Evolutionary conservation across 352 stramenopile genomes (phyloP), one percentile per base, ranked within the genome.

Genomic region (Globisporangium uncinulatum): DNA sequence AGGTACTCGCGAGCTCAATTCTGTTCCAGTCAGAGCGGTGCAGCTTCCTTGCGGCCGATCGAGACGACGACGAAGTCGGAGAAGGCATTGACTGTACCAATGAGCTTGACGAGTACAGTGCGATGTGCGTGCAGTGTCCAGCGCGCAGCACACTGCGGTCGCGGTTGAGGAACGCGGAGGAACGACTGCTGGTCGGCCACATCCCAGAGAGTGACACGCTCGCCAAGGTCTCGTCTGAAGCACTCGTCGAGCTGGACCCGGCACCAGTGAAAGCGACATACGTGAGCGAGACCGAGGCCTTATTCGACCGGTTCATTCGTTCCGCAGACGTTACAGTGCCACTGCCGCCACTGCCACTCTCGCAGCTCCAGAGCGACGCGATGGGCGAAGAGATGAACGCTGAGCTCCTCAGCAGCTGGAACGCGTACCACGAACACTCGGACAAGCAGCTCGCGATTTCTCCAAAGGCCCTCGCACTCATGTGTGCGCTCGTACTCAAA

Each of bases 331-430:
- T 32, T 10, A 7, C 11, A 15, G 8, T 10, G 8, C n/a, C 20
- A 6, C 24, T n/a, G 11, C 56, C 60, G 1, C 17, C 24, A 0
- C 51, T 83, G 3, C 71, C 71, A 4, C 47, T 86, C 20, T 52
- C 56, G 2, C 54, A 20, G 4, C 44, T 48, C 5, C 57, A 52
- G 29, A 57, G 15, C 4, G 71, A 79, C 49, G 53, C 48, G 0
- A 73, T 81, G 59, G 61, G 73, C 2, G 58, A 45, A 14, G 53
- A 29, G 1, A 82, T 88, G 73, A 50, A 76, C 20, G 45, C 52
- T 1, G 73, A 82, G 32, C 36, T 88, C 5, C 50, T 66, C 56
- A 21, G 63, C 3, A 88, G 71, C 47, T 88, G 75, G 73, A 17
- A 61, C 1, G 61, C 56, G 9, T 71, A 78, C 39, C 69, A 83